Evolutionary conservation across 768 basidiomycete genomes (phyloP), one percentile per base, ranked within the genome.

Genomic region (Punctularia strigosozonata): DNA sequence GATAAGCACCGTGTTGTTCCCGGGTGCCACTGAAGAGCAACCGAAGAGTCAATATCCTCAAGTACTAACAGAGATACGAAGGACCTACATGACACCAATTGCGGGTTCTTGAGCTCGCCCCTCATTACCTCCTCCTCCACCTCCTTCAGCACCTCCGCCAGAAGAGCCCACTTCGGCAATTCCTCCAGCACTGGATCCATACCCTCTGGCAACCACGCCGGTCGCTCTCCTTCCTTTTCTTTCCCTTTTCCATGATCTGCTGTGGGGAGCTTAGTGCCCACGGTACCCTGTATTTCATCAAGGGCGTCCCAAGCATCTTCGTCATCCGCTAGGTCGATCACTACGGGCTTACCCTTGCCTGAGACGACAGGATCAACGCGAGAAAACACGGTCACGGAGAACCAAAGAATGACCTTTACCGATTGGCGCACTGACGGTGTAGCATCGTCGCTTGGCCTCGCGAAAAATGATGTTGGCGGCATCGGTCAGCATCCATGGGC

Each of bases 171-270:
- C 55, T 99, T 99, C 0, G 92, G 92, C 31, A 86, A 70, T 52
- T 98, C 95, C 58, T 98, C 95, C 18, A 97, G 65, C 0, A 91
- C 75, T 0, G 89, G 86, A 32, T 88, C 77, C 56, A 92, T 77
- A 1, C 77, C 79, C 7, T 73, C 65, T 0, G 90, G 85, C 17
- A 89, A 53, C 80, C 88, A 86, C 18, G 56, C 51, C 3, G 70
- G 67, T 24, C 68, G 60, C 25, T 48, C 55, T 49, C 38, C 46
- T 42, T 41, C 25, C 40, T 48, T 39, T 45, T 14, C 32, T 37
- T 46, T 46, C 6, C 36, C 24, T 15, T n/a, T 37, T 19, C 26
- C 12, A 23, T 45, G 15, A 33, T 37, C 6, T n/a, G n/a, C n/a
- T n/a, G n/a, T n/a, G n/a, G 17, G 39, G 4, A 23, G 39, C 47